Evolutionary conservation across 75 land plant species (phyloP), one percentile per base, ranked within the genome.

Genomic region (Sequoia sempervirens): DNA sequence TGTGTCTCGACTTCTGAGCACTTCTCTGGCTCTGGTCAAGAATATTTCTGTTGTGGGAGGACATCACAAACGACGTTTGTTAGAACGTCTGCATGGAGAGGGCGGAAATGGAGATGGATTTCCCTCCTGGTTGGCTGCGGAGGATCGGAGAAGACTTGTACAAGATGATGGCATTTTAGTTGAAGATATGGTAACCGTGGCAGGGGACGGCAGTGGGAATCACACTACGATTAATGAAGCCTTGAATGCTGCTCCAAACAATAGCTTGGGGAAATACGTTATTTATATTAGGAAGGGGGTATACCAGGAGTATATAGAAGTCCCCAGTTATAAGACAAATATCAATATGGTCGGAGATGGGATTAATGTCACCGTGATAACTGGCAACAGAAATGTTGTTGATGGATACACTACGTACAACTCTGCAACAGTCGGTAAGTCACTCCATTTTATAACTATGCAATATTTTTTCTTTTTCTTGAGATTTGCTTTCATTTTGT

Each of bases 121-220:
- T 0, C 41, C 76, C 6, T 13, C 41, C 2, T 74, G 76, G 76
- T 74, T 74, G 20, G 3, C 15, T 37, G 20, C 43, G 38, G 18
- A 23, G 6, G 76, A 74, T 5, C 76, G 76, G 17, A 74, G 41
- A 37, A 74, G 76, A 37, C 76, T 74, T 18, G 20, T 74, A 32
- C 15, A 28, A n/a, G 73, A 70, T 70, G 73, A 9, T 70, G 36
- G 73, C 14, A 12, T 32, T 30, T 32, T 70, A 10, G 36, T 13
- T 70, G 32, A n/a, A 9, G 28, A 70, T n/a, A 26, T 81, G 6
- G 81, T 79, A 1, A 66, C 58, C 0, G 89, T 85, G 4, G 83
- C 87, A 20, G 84, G 75, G 23, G 89, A 85, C 54, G 87, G 61
- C 28, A 81, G 88, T 52, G 87, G 87, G 37, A 23, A 82, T 74